Evolutionary conservation across 371 early-diverging fungal species (phyloP), one percentile per base, ranked within the genome.

Genomic region (Blakeslea trispora): DNA sequence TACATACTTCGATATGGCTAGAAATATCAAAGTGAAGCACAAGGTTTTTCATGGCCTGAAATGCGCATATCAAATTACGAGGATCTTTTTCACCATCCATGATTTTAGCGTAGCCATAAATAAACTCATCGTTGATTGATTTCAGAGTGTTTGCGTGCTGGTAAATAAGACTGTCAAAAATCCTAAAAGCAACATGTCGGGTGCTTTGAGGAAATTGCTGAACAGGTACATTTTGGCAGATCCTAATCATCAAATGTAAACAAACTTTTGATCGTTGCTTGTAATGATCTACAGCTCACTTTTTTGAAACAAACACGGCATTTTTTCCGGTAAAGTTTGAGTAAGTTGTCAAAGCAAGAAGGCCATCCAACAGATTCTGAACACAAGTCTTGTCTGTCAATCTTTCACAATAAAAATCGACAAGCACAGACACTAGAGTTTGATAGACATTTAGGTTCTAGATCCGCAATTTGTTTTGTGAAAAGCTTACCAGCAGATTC

Each of bases 1-100:
- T 17, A 23, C 14, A 7, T 72, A 88, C 91, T 65, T 95, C 92
- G 6, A 87, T 85, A 64, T 90, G 82, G 31, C 81, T 71, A 7
- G 83, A 71, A 44, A 93, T 87, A 67, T 95, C 91, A 49, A 92
- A 88, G 40, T 84, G 73, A 10, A 72, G 59, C 10, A 85, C 81
- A 19, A 97, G 84, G 37, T 52, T 61, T 39, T 81, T 79, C 53
- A 90, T 78, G 5, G 89, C 75, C 35, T 85, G 75, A 68, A 99
- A 99, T 0, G 90, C 92, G 35, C 91, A 61, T 69, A 95, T 75
- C 52, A 99, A 73, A 67, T 95, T 94, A 44, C 98, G 80, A 9
- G 99, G 99, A 67, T 99, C 99, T 75, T 97, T 99, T 68, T 99
- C 99, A 22, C 97, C 97, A 64, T 98, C 98, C 81, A 99, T 83